Evolutionary conservation across 257 asterid genomes (phyloP).

Genomic region (Ballota nigra): DNA sequence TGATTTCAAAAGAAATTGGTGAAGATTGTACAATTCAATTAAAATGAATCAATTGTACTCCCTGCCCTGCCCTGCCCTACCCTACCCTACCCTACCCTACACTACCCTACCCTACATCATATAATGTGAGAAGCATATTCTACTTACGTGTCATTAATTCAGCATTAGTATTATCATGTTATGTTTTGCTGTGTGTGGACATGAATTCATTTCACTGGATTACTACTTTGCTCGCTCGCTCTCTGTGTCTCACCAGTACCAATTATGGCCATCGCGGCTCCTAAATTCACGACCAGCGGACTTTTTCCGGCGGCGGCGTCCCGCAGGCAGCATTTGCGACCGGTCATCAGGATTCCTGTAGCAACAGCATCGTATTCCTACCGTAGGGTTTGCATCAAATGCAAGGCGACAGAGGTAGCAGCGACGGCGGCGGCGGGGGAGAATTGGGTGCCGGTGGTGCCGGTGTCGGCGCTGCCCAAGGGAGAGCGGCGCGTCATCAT

Average conservation of each 20-base stretch:
- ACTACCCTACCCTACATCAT: too few species aligned
- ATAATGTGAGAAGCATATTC: too few species aligned
- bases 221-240: neutral
- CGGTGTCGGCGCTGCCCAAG: slow-evolving; percentile 79
- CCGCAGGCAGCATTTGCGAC: neutral
- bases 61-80: too few species aligned
- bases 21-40: too few species aligned
- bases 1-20: too few species aligned
- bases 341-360: neutral
- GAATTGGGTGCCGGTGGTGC: slow-evolving; percentile 91
- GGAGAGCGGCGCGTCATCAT: slow-evolving; percentile 95
- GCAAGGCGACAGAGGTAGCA: slow-evolving; percentile 26
- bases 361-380: too few species aligned
- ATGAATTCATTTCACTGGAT: neutral
- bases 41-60: too few species aligned
- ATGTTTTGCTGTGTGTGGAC: neutral
- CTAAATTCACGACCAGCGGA: slow-evolving; percentile 19
- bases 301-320: slow-evolving; percentile 10
- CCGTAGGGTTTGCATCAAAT: neutral
- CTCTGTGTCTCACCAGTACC: neutral
- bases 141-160: neutral
- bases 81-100: too few species aligned
- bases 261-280: slow-evolving; percentile 21
- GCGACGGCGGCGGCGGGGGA: slow-evolving; percentile 8
- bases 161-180: too few species aligned